Conservation (phyloP, 441 rosid genomes). For the Pelargonium australe region DNA sequence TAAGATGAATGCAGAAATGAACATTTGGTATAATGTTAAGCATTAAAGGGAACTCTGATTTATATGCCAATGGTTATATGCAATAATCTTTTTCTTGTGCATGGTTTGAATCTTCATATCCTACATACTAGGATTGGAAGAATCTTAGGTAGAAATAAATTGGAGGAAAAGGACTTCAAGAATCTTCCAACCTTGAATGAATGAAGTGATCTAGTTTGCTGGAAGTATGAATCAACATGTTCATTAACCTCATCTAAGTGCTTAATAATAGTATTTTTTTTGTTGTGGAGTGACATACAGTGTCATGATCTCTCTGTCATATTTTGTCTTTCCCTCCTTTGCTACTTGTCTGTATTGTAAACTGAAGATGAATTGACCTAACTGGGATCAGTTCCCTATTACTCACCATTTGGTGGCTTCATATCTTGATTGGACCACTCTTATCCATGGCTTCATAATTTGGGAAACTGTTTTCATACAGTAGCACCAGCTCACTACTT, state of each 20-base stretch:
- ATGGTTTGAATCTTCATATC: not conserved
- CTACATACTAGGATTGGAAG: not conserved
- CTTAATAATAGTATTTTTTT: not conserved
- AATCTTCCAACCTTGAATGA: not conserved
- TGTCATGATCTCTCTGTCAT: constrained; percentile 1
- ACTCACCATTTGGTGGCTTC: not conserved
- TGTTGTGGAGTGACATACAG: not conserved
- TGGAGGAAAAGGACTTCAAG: not conserved
- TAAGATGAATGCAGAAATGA: too few species aligned
- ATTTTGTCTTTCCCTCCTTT: constrained; percentile 10
- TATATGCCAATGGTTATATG: too few species aligned
- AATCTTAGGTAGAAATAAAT: not conserved
- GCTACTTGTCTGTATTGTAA: not conserved
- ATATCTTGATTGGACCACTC: constrained; percentile 16
- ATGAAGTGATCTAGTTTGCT: not conserved
- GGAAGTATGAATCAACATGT: not conserved
- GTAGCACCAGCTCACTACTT: too few species aligned
- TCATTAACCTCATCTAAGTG: not conserved
- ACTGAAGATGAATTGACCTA: not conserved
- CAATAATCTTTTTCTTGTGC: not conserved
- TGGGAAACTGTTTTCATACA: too few species aligned
- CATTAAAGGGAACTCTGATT: not conserved
- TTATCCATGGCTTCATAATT: constrained; percentile 6
- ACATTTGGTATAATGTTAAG: not conserved
- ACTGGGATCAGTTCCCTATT: constrained; percentile 11